Conservation (phyloP, 2,329 filamentous ascomycete genomes). For the Chaetomium olivaceum region DNA sequence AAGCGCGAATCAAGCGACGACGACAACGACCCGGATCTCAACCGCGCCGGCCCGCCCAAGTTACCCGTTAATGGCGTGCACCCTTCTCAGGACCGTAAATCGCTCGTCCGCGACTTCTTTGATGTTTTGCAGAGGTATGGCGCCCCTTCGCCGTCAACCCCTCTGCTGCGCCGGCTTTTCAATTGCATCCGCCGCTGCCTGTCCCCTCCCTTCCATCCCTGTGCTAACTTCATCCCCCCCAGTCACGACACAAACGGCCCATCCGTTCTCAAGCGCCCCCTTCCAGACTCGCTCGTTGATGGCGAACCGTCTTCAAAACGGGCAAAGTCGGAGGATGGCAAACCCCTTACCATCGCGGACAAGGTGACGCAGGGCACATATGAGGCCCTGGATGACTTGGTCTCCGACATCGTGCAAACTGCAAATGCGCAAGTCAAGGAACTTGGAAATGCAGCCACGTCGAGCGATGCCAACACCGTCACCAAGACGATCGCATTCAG, state of each 20-base stretch:
- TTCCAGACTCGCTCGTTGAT: constrained; percentile 47
- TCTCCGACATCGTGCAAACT: constrained; percentile 52
- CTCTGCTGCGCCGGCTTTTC: background rate
- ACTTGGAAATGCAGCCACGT: constrained; percentile 42
- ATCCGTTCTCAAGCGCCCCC: constrained; percentile 56
- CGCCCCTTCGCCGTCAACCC: constrained; percentile 18
- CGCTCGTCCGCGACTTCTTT: constrained; percentile 46
- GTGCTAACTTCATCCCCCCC: constrained; percentile 19
- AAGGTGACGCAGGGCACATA: constrained; percentile 56
- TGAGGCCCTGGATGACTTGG: constrained; percentile 64
- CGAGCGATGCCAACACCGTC: constrained; percentile 40
- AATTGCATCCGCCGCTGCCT: constrained; percentile 13
- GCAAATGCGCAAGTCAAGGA: constrained; percentile 46
- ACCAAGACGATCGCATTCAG: constrained; percentile 58
- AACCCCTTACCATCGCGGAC: constrained; percentile 51
- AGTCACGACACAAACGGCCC: constrained; percentile 56
- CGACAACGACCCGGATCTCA: constrained; percentile 36
- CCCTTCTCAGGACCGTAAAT: constrained; percentile 37
- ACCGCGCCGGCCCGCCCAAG: constrained; percentile 35
- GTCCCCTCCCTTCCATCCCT: constrained; percentile 26
- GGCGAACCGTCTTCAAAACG: constrained; percentile 61
- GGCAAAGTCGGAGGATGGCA: constrained; percentile 55
- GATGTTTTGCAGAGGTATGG: constrained; percentile 48
- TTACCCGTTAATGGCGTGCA: constrained; percentile 33
- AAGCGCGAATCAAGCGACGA: constrained; percentile 58